phyloP scores from a whole-genome alignment of 345 rosid genomes.

The Isatis tinctoria region DNA sequence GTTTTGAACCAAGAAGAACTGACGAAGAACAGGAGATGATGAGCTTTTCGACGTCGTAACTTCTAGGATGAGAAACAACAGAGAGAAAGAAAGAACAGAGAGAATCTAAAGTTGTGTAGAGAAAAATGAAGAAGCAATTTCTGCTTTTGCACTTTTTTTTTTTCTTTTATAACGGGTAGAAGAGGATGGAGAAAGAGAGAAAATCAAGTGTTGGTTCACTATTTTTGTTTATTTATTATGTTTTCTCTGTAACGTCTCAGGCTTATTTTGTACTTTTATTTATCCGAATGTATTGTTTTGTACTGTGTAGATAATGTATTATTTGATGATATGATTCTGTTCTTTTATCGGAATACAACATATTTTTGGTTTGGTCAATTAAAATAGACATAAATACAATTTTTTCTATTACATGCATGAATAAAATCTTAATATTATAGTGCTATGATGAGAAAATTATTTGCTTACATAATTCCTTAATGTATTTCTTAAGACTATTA shows the following conservation, averaged over 20 bases:
- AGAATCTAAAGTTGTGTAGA: neutral
- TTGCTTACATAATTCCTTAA: neutral
- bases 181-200: conserved; percentile 18
- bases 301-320: neutral
- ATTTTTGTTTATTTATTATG: conserved; percentile 3
- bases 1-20: neutral
- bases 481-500: neutral
- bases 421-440: neutral
- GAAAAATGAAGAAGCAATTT: conserved; percentile 11
- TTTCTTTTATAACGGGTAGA: conserved; percentile 13
- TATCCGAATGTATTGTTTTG: neutral
- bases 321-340: neutral
- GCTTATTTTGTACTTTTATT: neutral
- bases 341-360: neutral
- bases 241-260: neutral
- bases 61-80: conserved; percentile 2
- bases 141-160: conserved; percentile 13
- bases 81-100: conserved; percentile 12
- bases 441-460: neutral
- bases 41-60: conserved; percentile 12
- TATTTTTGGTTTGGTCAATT: neutral
- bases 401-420: neutral
- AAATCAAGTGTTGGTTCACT: conserved; percentile 28
- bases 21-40: neutral
- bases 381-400: neutral